These are phyloP conservation scores for Basipetospora chlamydospora DNA, from an alignment of 2,329 filamentous ascomycete genomes.

Conservation along the genomic window DNA sequence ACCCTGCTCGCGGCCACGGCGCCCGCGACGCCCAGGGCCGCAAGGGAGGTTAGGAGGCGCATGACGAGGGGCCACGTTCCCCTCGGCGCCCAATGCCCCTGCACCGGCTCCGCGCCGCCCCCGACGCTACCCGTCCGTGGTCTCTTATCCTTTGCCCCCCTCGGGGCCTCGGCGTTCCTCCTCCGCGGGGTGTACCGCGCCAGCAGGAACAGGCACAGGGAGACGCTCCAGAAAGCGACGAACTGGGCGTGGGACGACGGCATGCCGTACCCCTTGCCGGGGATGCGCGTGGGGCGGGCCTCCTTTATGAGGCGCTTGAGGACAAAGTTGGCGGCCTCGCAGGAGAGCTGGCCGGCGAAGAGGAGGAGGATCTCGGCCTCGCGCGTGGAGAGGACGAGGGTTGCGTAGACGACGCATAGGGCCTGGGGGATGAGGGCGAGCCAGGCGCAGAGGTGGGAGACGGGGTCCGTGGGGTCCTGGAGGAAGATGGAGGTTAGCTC, in stretches of 20 bases:
- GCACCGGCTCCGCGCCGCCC: neutral
- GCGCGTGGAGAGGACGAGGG: slow-evolving; percentile 78
- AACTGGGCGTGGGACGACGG: slow-evolving; percentile 90
- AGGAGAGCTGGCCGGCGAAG: slow-evolving; percentile 81
- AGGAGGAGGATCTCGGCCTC: slow-evolving; percentile 81
- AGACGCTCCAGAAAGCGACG: slow-evolving; percentile 79
- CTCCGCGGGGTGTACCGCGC: slow-evolving; percentile 53
- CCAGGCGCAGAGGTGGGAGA: slow-evolving; percentile 85
- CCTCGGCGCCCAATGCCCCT: neutral
- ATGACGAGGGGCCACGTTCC: slow-evolving; percentile 39
- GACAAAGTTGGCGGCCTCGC: slow-evolving; percentile 79
- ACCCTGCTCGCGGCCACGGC: slow-evolving; percentile 69
- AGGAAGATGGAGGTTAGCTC: neutral
- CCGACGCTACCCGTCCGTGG: neutral
- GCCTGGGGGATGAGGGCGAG: slow-evolving; percentile 88
- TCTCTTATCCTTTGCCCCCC: too few relatives aligned
- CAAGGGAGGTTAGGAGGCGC: slow-evolving; percentile 37
- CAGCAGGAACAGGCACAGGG: slow-evolving; percentile 70
- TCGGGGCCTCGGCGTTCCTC: too few relatives aligned
- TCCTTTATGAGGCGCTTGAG: slow-evolving; percentile 88
- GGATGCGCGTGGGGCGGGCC: slow-evolving; percentile 68
- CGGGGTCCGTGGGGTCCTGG: slow-evolving; percentile 69
- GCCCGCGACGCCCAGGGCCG: slow-evolving; percentile 45
- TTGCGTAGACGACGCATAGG: slow-evolving; percentile 78
- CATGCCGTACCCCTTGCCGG: slow-evolving; percentile 97